Evolutionary conservation across 2,329 filamentous ascomycete species (phyloP), one percentile per base, ranked within the genome.

Genomic region (Arthrinium phaeospermum): DNA sequence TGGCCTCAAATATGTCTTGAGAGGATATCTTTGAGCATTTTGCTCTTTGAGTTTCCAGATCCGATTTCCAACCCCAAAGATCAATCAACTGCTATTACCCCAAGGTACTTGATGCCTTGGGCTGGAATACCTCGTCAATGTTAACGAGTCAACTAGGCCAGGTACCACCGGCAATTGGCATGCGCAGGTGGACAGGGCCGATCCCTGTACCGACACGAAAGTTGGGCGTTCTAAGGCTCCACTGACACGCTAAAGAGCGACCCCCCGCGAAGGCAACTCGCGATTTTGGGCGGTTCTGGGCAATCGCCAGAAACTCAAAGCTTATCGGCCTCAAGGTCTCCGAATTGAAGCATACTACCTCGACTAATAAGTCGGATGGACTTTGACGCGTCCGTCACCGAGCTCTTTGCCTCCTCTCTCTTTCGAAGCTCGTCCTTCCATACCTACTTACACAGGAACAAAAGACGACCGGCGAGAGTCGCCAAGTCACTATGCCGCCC

Each of bases 401-500:
- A 37, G 6, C 22, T 19, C 19, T 41, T 8, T 4, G 5, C 8
- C 34, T 13, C 30, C 34, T 64, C 57, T 22, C n/a, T n/a, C 34
- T 64, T 22, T n/a, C 12, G 22, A 41, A 64, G 34, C 30, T 22
- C 34, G 34, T 13, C 37, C 5, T 37, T 37, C 34, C 14, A 6
- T n/a, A 64, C 27, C 27, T 30, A 30, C 27, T 2, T 4, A 30
- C 57, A 8, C 27, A 30, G 30, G 10, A 30, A 51, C 4, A 12
- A 64, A 8, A 41, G 22, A 64, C 19, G 14, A 64, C 3, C 19
- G 57, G 57, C 57, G 57, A 41, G 16, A 24, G 19, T 12, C 34
- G 57, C 57, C 57, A 24, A 64, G 30, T 12, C 57, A 64, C n/a
- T 6, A 78, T 78, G 77, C 72, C 73, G 45, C 72, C 72, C 22